phyloP scores from a whole-genome alignment of 2,329 filamentous ascomycete species.

The Aspergillus sclerotialis region DNA sequence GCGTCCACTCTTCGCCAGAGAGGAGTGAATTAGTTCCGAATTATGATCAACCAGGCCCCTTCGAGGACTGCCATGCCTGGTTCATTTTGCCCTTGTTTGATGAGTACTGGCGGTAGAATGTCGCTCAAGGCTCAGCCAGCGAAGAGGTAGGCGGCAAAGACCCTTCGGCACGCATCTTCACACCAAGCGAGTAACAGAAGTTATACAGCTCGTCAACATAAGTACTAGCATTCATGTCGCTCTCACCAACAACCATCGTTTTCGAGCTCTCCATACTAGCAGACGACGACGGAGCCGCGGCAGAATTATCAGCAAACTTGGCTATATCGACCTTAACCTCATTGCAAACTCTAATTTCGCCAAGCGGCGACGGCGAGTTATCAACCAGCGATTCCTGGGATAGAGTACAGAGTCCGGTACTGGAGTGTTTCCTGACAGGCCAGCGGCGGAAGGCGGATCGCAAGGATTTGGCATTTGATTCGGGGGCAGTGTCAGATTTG shows the following conservation, averaged over 20 bases:
- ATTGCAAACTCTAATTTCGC: constrained; percentile 57
- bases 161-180: constrained; percentile 19
- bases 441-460: constrained; percentile 16
- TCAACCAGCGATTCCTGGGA: constrained; percentile 17
- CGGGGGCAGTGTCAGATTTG: constrained; percentile 16
- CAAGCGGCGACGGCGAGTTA: constrained; percentile 26
- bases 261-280: constrained; percentile 14
- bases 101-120: too few relatives aligned
- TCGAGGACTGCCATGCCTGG: too few relatives aligned
- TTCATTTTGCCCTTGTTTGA: too few relatives aligned
- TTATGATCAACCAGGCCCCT: too few relatives aligned
- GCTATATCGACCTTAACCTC: constrained; percentile 52
- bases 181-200: constrained; percentile 24
- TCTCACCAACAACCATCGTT: constrained; percentile 19
- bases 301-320: constrained; percentile 17
- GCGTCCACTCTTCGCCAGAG: too few relatives aligned
- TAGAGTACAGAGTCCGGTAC: background rate
- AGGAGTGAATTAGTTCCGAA: too few relatives aligned
- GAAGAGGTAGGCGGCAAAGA: constrained; percentile 7
- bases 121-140: constrained; percentile 1
- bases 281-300: constrained; percentile 10
- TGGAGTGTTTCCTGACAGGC: constrained; percentile 10
- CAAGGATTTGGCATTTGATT: constrained; percentile 14
- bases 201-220: constrained; percentile 44
- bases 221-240: constrained; percentile 23